These are phyloP conservation scores for Zygotorulaspora sp. DNA, from an alignment of 805 yeast genomes.

Conservation along the genomic window DNA sequence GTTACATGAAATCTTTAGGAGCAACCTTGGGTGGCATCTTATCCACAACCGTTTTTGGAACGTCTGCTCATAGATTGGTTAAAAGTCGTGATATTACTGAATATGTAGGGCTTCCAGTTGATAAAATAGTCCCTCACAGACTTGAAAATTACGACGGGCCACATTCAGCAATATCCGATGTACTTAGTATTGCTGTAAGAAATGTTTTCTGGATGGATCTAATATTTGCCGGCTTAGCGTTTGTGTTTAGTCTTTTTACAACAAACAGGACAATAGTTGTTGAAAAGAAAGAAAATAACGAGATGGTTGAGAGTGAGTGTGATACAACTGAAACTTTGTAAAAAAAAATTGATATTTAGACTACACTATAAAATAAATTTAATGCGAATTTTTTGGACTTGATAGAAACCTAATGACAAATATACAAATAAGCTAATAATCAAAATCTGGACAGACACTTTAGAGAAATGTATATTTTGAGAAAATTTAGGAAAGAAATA, in stretches of 20 bases:
- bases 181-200: constrained; percentile 16
- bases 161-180: constrained; percentile 14
- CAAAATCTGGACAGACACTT: too few relatives aligned
- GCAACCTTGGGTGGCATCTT: constrained; percentile 22
- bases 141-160: constrained; percentile 15
- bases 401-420: too few relatives aligned
- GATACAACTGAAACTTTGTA: too few relatives aligned
- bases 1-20: constrained; percentile 22
- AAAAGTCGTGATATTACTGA: not conserved
- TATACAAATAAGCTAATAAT: too few relatives aligned
- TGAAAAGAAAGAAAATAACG: too few relatives aligned
- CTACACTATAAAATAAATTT: too few relatives aligned
- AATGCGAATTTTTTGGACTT: too few relatives aligned
- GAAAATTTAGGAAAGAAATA: too few relatives aligned
- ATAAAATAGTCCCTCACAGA: not conserved
- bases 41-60: constrained; percentile 14
- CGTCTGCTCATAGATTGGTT: not conserved
- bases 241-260: constrained; percentile 17
- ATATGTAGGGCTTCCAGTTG: not conserved
- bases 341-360: too few relatives aligned
- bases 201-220: constrained; percentile 24
- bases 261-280: constrained; percentile 19
- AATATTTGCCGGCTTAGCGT: constrained; percentile 18
- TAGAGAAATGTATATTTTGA: too few relatives aligned
- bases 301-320: too few relatives aligned